Evolutionary conservation across 257 asterid genomes (phyloP), one percentile per base, ranked within the genome.

Genomic region (Capsicum rhomboideum): DNA sequence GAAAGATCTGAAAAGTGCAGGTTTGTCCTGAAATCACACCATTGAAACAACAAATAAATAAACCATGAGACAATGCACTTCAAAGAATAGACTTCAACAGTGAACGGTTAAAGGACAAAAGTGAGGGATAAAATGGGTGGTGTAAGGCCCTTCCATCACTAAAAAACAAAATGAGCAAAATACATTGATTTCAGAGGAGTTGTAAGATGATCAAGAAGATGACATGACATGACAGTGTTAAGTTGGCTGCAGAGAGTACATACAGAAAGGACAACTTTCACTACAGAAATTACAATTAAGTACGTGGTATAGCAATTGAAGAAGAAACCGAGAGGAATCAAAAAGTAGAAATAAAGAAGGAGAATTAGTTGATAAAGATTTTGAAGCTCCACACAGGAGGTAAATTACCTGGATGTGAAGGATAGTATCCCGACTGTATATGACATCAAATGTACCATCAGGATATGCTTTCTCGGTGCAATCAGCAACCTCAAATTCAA

Each of bases 401-500:
- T 67, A 77, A 78, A 82, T 44, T 90, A 94, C 98, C 82, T 93
- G 98, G 86, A 94, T 92, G 88, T 97, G 98, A 85, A 97, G 98
- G 87, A 97, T 93, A 34, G 99, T 95, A 87, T 97, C 99, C 6
- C 98, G 96, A 10, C 99, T 97, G 85, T 97, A 97, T 84, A 97
- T 92, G 77, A 95, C 98, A 82, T 97, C 98, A 83, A 93, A 97
- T 34, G 98, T 53, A 85, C 89, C 91, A 83, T 91, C 93, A 23
- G 97, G 94, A 83, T 93, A 97, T 72, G 91, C 89, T 90, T 93
- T 97, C 91, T 93, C 93, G 83, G 98, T 95, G 86, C 98, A 95
- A 80, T 97, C 99, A 77, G 99, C 97, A 86, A 97, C 99, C 92
- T 97, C 99, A 86, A 97, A 95, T 85, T 97, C 98, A 82, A 97